Base-by-base conservation (phyloP, 2,329 filamentous ascomycete species). In the Malbranchea zuffiana region DNA sequence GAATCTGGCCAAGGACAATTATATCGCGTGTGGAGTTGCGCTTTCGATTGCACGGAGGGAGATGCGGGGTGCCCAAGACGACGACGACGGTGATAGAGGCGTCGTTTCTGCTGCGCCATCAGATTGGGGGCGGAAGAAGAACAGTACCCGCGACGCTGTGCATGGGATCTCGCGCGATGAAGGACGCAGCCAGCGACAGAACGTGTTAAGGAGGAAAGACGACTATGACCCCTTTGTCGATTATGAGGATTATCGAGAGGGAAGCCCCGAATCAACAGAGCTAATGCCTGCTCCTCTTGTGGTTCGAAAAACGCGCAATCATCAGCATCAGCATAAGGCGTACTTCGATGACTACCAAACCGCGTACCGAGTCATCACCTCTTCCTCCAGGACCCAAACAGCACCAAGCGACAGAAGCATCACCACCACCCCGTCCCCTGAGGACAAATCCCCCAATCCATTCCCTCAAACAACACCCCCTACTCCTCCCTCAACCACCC, bases 1-100 rank as follows among this genome's bases (percentile, higher is more conserved):
- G 27, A 48, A 55, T 8, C 45, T 54, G 16, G 64, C 67, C 0
- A 53, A 61, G 44, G 51, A 61, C 26, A 55, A 50, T 27, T 68
- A 66, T 42, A 34, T 55, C 32, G 43, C 47, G 36, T 54, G 61
- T 44, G 48, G 39, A 33, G 11, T 28, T 3, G 40, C 35, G 5
- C 35, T 43, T 23, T 15, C 19, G 13, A 33, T 21, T 33, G 42
- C 41, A 8, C 28, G 41, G 13, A 43, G 35, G 12, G 25, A n/a
- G n/a, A n/a, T n/a, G n/a, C n/a, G n/a, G n/a, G n/a, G n/a, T n/a
- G n/a, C n/a, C n/a, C n/a, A n/a, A n/a, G n/a, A n/a, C n/a, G n/a
- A n/a, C n/a, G n/a, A n/a, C n/a, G n/a, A n/a, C n/a, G n/a, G n/a
- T n/a, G n/a, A n/a, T n/a, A n/a, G n/a, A n/a, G n/a, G n/a, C n/a